Evolutionary conservation across 2,329 filamentous ascomycete species (phyloP), one percentile per base, ranked within the genome.

Genomic region (Aspergillus udagawae): DNA sequence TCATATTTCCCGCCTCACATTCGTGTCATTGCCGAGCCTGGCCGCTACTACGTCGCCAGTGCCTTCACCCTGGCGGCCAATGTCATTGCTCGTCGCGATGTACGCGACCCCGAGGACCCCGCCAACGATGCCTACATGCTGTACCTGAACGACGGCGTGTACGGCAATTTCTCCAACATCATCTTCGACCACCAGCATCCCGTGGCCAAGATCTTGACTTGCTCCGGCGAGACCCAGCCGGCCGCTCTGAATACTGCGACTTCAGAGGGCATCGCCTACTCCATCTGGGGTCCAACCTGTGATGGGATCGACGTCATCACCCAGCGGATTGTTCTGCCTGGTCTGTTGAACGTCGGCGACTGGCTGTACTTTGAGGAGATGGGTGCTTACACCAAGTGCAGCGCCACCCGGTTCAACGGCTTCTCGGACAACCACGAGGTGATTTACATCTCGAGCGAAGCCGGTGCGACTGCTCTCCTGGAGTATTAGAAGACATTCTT

Each of bases 301-400:
- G 94, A 99, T 72, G 93, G 94, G 59, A 97, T 99, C 69, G 94
- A 99, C 77, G 90, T 92, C 74, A 96, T 99, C 76, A 86, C 89
- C 51, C 86, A 91, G 73, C 90, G 87, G 71, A 91, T 90, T 74
- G 84, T 82, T 60, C 91, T 97, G 68, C 79, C 86, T 35, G 86
- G 89, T 53, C 83, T 89, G 50, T 80, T 99, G 47, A 88, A 97
- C 70, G 90, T 96, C 7, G 94, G 94, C 53, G 94, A 99, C 75
- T 99, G 94, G 94, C 82, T 99, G 54, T 99, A 96, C 80, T 99
- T 99, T 76, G 91, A 97, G 79, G 86, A 96, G 60, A 99, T 99
- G 94, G 94, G 94, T 55, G 93, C 94, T 25, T 99, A 99, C 77
- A 97, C 94, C 67, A 96, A 92, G 82, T 97, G 93, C 82, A 97